These are phyloP conservation scores for Paraconiothyrium sp. DNA, from an alignment of 2,329 filamentous ascomycete genomes.

Conservation along the genomic window DNA sequence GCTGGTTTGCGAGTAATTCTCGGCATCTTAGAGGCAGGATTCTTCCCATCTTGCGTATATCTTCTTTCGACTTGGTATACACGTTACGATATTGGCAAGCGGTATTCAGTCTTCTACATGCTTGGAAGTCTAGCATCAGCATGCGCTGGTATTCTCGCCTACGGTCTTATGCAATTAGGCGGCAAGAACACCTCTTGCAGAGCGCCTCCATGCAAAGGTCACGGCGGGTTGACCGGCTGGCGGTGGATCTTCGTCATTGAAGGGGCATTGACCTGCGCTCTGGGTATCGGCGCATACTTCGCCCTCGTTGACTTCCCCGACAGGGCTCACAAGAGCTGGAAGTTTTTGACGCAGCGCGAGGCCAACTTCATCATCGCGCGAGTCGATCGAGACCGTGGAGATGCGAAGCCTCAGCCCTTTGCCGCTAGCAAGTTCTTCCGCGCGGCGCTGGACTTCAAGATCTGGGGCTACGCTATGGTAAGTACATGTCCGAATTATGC, in stretches of 20 bases:
- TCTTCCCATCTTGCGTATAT: slow-evolving; percentile 56
- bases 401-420: slow-evolving; percentile 61
- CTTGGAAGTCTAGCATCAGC: slow-evolving; percentile 73
- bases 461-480: slow-evolving; percentile 63
- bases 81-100: slow-evolving; percentile 73
- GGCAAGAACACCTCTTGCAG: slow-evolving; percentile 47
- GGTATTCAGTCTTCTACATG: slow-evolving; percentile 75
- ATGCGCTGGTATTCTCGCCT: slow-evolving; percentile 75
- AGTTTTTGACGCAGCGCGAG: slow-evolving; percentile 59
- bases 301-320: slow-evolving; percentile 59
- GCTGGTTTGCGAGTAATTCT: slow-evolving; percentile 51
- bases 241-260: slow-evolving; percentile 60
- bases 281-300: slow-evolving; percentile 54
- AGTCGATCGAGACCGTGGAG: slow-evolving; percentile 63
- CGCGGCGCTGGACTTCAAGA: slow-evolving; percentile 60
- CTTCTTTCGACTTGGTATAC: slow-evolving; percentile 57
- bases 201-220: slow-evolving; percentile 21
- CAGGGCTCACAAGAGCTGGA: slow-evolving; percentile 52
- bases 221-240: slow-evolving; percentile 57
- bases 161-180: slow-evolving; percentile 72
- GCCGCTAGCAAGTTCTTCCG: slow-evolving; percentile 58
- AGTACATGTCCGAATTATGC: slow-evolving; percentile 10
- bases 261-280: slow-evolving; percentile 51
- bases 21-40: slow-evolving; percentile 53
- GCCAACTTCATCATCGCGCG: slow-evolving; percentile 60